phyloP scores from a whole-genome alignment of 345 rosid species.

The Syzygium aqueum region DNA sequence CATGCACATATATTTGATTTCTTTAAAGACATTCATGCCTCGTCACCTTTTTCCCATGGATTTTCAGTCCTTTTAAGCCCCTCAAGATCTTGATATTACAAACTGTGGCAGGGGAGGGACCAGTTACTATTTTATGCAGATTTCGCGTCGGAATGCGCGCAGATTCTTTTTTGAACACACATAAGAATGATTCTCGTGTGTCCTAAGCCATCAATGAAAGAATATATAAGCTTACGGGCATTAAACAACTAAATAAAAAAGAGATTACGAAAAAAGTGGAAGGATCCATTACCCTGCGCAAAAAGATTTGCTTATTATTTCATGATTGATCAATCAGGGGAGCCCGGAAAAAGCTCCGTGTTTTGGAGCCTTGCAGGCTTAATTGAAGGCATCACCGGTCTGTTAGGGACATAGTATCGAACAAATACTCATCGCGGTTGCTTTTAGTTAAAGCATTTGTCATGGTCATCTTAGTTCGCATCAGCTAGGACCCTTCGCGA shows the following conservation, averaged over 20 bases:
- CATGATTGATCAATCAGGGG: neutral
- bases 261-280: neutral
- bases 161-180: neutral
- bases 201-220: neutral
- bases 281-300: neutral
- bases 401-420: neutral
- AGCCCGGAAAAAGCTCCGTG: neutral
- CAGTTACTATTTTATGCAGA: neutral
- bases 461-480: neutral
- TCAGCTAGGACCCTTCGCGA: neutral
- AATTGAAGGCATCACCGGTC: neutral
- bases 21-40: neutral
- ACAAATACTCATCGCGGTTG: neutral
- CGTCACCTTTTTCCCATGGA: neutral
- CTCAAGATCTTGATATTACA: neutral
- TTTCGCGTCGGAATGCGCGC: neutral
- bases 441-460: neutral
- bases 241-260: neutral
- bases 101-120: neutral
- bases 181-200: neutral
- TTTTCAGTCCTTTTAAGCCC: neutral
- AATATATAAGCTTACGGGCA: neutral
- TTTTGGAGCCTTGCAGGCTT: neutral
- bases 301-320: neutral
- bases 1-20: neutral